These are phyloP conservation scores for Russula olivacea DNA, from an alignment of 768 basidiomycete genomes.

Conservation along the genomic window DNA sequence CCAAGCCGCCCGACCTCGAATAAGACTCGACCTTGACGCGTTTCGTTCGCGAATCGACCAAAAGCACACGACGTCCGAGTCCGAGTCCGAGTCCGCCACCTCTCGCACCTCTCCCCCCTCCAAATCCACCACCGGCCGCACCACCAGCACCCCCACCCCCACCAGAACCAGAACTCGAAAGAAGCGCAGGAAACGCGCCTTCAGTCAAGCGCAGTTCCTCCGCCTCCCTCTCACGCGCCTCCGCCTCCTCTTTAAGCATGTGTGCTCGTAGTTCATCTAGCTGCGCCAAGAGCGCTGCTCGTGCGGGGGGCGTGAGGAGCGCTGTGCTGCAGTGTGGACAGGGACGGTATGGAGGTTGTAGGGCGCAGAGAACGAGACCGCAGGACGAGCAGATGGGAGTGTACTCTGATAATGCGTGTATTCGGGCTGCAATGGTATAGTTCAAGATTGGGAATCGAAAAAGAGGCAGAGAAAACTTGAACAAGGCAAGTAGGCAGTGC, in stretches of 20 bases:
- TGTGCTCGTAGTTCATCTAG: slow-evolving; percentile 5
- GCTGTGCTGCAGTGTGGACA: slow-evolving; percentile 17
- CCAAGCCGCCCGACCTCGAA: neutral
- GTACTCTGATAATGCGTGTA: slow-evolving; percentile 18
- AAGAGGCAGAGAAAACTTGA: no score
- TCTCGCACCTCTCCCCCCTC: neutral
- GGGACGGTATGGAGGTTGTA: slow-evolving; percentile 10
- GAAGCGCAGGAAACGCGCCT: slow-evolving; percentile 21
- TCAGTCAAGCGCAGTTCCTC: slow-evolving; percentile 4
- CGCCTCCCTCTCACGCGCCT: neutral
- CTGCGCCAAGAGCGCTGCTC: slow-evolving; percentile 13
- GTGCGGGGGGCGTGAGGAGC: slow-evolving; percentile 7
- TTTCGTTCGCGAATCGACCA: slow-evolving; percentile 6
- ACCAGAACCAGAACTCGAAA: neutral
- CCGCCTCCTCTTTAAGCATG: slow-evolving; percentile 11
- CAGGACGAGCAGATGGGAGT: slow-evolving; percentile 22
- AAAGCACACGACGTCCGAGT: slow-evolving; percentile 13
- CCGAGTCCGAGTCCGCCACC: neutral
- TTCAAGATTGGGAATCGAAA: no score
- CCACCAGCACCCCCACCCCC: neutral
- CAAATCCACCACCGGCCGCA: neutral
- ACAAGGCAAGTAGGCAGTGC: neutral
- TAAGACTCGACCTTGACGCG: slow-evolving; percentile 14
- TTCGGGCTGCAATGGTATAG: slow-evolving; percentile 10
- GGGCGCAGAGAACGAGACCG: slow-evolving; percentile 23